Base-by-base conservation (phyloP, 768 basidiomycete species). In the Phanerochaete sordida region DNA sequence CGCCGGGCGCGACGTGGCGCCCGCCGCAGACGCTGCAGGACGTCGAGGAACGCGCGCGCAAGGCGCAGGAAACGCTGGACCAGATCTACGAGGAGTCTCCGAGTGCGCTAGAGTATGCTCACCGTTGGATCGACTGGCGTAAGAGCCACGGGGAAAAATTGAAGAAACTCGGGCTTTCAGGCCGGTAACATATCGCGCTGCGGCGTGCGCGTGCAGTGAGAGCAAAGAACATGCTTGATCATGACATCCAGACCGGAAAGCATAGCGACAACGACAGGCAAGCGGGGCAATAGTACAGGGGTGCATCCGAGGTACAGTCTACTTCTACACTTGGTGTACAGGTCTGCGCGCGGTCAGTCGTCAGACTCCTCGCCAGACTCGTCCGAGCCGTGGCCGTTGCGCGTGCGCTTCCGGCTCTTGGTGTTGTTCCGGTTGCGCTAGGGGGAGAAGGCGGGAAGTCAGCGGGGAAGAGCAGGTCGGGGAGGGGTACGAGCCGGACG, bases 361-460 rank as follows among this genome's bases (percentile, higher is more conserved):
- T 54, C 90, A 43, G 87, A 89, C 56, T 89, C 87, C 44, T 84
- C 84, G 45, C 88, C 87, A 49, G 84, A 86, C 49, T 79, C 84
- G 44, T 82, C 87, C 27, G 85, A 86, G 58, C 79, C 84, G 59
- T 81, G 86, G 58, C 79, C 84, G 59, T 81, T 82, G 51, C 83
- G 81, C 65, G 81, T 82, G 61, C 83, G 78, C 64, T 86, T 77
- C 4, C 79, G 77, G 60, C 77, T 84, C 35, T 75, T 74, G 31
- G 50, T 51, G 63, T 79, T 81, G 54, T 86, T 82, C 27, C 88
- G 88, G 70, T 93, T 87, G 59, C 91, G 86, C 91, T 92, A n/a
- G n/a, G 65, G 23, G 26, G 28, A 19, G 64, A 69, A 39, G 35
- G 47, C 54, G 56, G n/a, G 35, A 47, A 3, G 30, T 35, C 31